Base-by-base conservation (phyloP, 768 basidiomycete species). In the Boletus reticulatus region DNA sequence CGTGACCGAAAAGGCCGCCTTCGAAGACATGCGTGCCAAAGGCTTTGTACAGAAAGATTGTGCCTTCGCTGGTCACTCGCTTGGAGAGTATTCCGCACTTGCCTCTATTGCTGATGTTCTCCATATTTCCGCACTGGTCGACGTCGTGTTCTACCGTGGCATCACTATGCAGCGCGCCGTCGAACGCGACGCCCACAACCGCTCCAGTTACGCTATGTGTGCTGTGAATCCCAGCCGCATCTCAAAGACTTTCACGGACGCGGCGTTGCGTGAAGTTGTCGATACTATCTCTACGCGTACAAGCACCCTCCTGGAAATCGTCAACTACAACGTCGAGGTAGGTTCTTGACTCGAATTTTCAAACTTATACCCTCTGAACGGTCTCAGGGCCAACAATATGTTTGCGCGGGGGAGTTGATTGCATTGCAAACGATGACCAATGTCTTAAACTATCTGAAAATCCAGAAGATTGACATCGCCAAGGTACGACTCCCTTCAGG, bases 91-190 rank as follows among this genome's bases (percentile, higher is more conserved):
- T 72, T 98, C 97, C 41, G 96, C 97, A 3, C 82, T 99, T 5
- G 97, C 97, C 2, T 96, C 96, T 10, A 97, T 99, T 63, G 96
- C 96, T 24, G 95, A 96, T 71, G 92, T 98, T 50, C 84, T 98
- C 36, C 91, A 93, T 45, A 93, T 98, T 63, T 93, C 96, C 19
- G 85, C 93, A 3, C 85, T 98, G 46, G 93, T 95, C 66, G 97
- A 99, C 62, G 92, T 99, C 66, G 96, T 99, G 27, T 99, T 99
- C 82, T 99, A 98, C 74, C 93, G 97, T 71, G 97, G 97, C 64
- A 95, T 99, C 68, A 99, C 97, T 36, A 99, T 98, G 97, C 97
- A 98, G 68, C 93, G 97, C 22, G 97, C 97, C 27, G 97, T 99
- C 55, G 94, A 97, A 73, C 92, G 97, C 32, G 97, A 99, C 68